Evolutionary conservation across 768 basidiomycete species (phyloP).

Genomic region (Clitopilus passeckerianus): DNA sequence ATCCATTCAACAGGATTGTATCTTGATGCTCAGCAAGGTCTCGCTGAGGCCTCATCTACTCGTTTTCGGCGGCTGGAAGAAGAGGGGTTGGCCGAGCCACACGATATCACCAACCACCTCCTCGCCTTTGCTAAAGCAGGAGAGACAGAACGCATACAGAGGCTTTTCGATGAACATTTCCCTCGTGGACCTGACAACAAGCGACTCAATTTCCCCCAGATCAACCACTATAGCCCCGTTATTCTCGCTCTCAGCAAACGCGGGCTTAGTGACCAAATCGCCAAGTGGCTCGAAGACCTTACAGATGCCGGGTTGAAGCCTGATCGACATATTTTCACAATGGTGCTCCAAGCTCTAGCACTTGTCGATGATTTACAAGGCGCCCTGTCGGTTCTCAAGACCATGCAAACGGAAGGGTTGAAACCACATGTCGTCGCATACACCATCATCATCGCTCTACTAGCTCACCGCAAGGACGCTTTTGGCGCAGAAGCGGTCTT

Average conservation of each 20-base stretch:
- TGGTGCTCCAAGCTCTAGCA: constrained; percentile 55
- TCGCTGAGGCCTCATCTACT: constrained; percentile 35
- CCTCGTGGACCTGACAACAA: constrained; percentile 25
- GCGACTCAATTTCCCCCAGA: constrained; percentile 30
- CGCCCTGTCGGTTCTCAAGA: constrained; percentile 43
- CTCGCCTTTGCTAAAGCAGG: constrained; percentile 50
- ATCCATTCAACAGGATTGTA: constrained; percentile 43
- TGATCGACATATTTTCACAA: constrained; percentile 52
- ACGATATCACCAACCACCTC: constrained; percentile 42
- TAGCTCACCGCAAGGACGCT: constrained; percentile 58
- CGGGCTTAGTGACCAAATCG: constrained; percentile 43
- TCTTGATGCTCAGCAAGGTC: constrained; percentile 49
- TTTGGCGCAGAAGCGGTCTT: constrained; percentile 64
- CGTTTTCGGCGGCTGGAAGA: constrained; percentile 33
- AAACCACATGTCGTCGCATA: constrained; percentile 50
- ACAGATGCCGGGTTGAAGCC: constrained; percentile 42
- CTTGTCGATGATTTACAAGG: constrained; percentile 48
- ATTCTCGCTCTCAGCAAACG: constrained; percentile 47
- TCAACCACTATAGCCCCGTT: constrained; percentile 51
- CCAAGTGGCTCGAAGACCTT: constrained; percentile 52
- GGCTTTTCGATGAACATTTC: constrained; percentile 54
- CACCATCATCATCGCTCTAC: constrained; percentile 61
- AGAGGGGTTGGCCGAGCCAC: constrained; percentile 16
- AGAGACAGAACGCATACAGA: constrained; percentile 31
- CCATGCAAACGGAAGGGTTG: constrained; percentile 54